Evolutionary conservation across 805 yeast species (phyloP), one percentile per base, ranked within the genome.

Genomic region (Yamadazyma phyllophila): DNA sequence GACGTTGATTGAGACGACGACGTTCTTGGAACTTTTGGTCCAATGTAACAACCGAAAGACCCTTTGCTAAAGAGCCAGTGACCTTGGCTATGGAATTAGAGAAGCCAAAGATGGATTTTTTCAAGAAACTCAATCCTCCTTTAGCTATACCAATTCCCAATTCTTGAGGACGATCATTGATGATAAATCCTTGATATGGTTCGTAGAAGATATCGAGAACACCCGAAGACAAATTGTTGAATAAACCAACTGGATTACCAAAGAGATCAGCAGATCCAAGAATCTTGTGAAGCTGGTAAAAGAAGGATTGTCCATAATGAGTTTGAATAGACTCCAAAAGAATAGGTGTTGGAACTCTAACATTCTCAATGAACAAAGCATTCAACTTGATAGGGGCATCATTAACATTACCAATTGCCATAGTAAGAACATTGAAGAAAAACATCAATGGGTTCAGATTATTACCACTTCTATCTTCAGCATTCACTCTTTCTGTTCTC

Each of bases 231-330:
- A 94, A 73, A 54, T 90, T 91, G 62, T 88, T 94, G 71, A 94
- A 94, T 50, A 94, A 70, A 1, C 99, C 99, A 26, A 95, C 98
- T 0, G 99, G 99, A 54, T 95, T 94, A 16, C 99, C 99, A 41
- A 94, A 69, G 54, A 94, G 81, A 65, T 95, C 99, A 0, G 98
- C 99, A 14, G 97, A 89, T 0, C 99, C 99, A 29, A 95, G 70
- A 36, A 94, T 83, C 62, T 89, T 90, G 66, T 94, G 96, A 29
- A 94, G 71, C 65, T 94, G 99, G 60, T 88, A 90, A 48, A 94
- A 76, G 66, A 92, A 85, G 26, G 94, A 92, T 61, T 91, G 97
- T 9, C 91, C 85, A 62, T 94, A 94, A 63, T 94, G 98, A 0
- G 92, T 84, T 54, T 76, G 74, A 16, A 92, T 74, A 27, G 87